These are phyloP conservation scores for Tetratostichococcus sp. DNA, from an alignment of 139 green algal genomes.

Conservation along the genomic window DNA sequence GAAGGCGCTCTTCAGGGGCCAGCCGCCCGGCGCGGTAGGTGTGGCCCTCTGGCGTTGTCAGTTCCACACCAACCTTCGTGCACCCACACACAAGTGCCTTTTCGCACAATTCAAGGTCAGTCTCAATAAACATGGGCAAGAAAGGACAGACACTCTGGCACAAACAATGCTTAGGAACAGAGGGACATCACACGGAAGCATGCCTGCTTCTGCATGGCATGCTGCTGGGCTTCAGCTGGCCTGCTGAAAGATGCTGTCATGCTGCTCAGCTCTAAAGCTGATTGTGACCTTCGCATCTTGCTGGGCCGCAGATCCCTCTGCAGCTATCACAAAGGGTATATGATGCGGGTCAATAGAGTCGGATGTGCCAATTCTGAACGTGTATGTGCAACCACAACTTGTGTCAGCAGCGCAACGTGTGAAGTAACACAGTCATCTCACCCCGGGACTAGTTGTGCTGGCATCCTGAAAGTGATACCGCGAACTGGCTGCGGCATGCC, in stretches of 20 bases:
- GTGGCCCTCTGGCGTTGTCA: constrained; percentile 25
- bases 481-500: too few relatives aligned
- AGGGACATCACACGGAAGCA: too few relatives aligned
- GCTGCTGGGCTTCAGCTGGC: background rate
- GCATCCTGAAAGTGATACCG: too few relatives aligned
- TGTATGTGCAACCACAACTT: too few relatives aligned
- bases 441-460: too few relatives aligned
- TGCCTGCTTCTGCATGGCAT: background rate
- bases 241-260: background rate
- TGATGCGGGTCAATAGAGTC: too few relatives aligned
- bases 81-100: background rate
- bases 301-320: background rate
- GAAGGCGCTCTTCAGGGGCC: constrained; percentile 58
- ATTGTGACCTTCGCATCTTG: background rate
- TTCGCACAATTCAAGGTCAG: background rate
- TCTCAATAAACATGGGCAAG: too few relatives aligned
- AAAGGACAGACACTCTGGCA: background rate
- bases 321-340: too few relatives aligned
- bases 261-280: background rate
- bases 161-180: too few relatives aligned
- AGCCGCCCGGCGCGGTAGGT: constrained; percentile 27
- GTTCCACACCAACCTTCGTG: constrained; percentile 8
- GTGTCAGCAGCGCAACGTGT: too few relatives aligned
- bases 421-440: too few relatives aligned
- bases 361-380: too few relatives aligned